phyloP scores from a whole-genome alignment of 2,329 filamentous ascomycete species.

The Penicillium concentricum region DNA sequence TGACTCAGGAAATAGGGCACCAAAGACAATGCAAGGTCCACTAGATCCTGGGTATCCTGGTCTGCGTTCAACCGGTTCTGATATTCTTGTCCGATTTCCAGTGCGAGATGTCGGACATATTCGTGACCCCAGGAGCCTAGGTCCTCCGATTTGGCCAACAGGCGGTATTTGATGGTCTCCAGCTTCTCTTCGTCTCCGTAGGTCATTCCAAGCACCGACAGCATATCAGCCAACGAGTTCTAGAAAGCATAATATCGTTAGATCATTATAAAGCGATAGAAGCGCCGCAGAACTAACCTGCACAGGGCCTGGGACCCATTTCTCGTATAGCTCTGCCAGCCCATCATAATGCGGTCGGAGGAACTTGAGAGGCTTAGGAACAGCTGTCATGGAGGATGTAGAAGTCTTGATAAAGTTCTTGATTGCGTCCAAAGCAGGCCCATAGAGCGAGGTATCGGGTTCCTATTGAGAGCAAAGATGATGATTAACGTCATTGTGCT shows the following conservation, averaged over 20 bases:
- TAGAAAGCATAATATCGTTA: slow-evolving; percentile 28
- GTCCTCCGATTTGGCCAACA: slow-evolving; percentile 85
- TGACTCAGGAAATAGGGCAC: slow-evolving; percentile 95
- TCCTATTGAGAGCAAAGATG: slow-evolving; percentile 57
- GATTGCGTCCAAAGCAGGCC: slow-evolving; percentile 89
- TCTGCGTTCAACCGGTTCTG: slow-evolving; percentile 83
- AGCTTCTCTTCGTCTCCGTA: slow-evolving; percentile 94
- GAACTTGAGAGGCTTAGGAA: slow-evolving; percentile 97
- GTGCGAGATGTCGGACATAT: slow-evolving; percentile 90
- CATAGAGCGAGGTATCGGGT: slow-evolving; percentile 81
- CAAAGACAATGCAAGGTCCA: slow-evolving; percentile 77
- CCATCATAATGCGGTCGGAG: slow-evolving; percentile 93
- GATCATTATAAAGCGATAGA: not conserved
- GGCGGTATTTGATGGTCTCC: slow-evolving; percentile 93
- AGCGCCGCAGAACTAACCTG: slow-evolving; percentile 59
- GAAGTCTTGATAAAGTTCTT: slow-evolving; percentile 99
- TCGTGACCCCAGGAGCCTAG: slow-evolving; percentile 98
- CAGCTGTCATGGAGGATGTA: slow-evolving; percentile 98
- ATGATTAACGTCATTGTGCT: slow-evolving; percentile 29
- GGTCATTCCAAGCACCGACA: slow-evolving; percentile 98
- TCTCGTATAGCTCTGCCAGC: slow-evolving; percentile 81
- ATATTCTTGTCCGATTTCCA: slow-evolving; percentile 95
- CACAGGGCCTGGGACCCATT: slow-evolving; percentile 80
- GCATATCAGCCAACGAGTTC: slow-evolving; percentile 82
- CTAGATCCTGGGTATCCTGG: slow-evolving; percentile 77